phyloP scores from a whole-genome alignment of 495 filamentous ascomycete species.

The Xylaria castorea region DNA sequence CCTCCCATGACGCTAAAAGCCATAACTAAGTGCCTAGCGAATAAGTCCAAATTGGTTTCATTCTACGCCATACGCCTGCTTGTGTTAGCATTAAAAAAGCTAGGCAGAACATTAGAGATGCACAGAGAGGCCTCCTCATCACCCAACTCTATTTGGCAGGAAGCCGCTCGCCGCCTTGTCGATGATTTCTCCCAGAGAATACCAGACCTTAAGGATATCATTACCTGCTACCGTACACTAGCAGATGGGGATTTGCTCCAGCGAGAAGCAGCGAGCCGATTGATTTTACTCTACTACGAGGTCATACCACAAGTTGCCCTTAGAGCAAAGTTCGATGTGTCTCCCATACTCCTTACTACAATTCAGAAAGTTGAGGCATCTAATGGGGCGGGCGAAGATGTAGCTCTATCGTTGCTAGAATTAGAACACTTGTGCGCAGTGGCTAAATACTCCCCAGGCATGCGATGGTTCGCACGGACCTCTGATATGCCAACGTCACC shows the following conservation, averaged over 20 bases:
- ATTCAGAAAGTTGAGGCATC: constrained; percentile 48
- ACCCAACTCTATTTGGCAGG: constrained; percentile 64
- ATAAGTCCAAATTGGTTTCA: constrained; percentile 74
- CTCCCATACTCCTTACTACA: constrained; percentile 70
- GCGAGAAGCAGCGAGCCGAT: constrained; percentile 74
- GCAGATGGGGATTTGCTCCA: constrained; percentile 72
- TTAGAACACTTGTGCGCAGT: constrained; percentile 78
- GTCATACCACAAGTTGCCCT: constrained; percentile 80
- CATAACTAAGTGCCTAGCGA: constrained; percentile 76
- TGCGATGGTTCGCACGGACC: constrained; percentile 76
- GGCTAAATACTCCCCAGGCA: constrained; percentile 74
- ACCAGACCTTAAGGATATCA: constrained; percentile 78
- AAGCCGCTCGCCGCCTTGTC: constrained; percentile 67
- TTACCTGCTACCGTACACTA: constrained; percentile 70
- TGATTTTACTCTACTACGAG: constrained; percentile 81
- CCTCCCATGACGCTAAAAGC: constrained; percentile 77
- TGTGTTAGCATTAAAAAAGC: constrained; percentile 77
- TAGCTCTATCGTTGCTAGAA: constrained; percentile 65
- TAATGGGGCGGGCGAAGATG: constrained; percentile 45
- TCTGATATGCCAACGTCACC: constrained; percentile 62
- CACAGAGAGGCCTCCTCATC: constrained; percentile 56
- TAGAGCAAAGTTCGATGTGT: constrained; percentile 85
- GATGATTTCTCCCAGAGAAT: constrained; percentile 79
- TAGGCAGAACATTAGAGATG: constrained; percentile 63
- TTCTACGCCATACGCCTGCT: constrained; percentile 84